Evolutionary conservation across 306 rosid genomes (phyloP).

Genomic region (Dryas alaskensis): DNA sequence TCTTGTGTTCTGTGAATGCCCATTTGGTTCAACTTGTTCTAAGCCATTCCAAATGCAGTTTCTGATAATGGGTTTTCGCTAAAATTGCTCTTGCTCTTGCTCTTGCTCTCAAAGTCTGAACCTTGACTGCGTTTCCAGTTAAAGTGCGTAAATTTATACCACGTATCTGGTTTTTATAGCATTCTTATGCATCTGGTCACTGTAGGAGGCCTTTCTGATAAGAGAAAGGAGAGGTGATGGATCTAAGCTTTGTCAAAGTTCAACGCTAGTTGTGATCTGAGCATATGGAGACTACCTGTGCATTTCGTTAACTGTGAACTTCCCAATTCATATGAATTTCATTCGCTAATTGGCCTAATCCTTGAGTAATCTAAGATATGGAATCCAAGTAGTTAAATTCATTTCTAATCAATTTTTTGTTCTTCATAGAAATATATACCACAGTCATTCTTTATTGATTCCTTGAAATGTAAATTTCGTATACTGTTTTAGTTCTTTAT

Average conservation of each 20-base stretch:
- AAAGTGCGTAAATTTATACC: conserved; percentile 32
- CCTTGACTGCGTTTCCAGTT: conserved; percentile 27
- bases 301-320: conserved; percentile 30
- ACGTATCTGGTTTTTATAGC: conserved; percentile 36
- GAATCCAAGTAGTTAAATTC: conserved; percentile 15
- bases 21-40: conserved; percentile 40
- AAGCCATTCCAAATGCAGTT: conserved; percentile 45
- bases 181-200: conserved; percentile 27
- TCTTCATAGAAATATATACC: conserved; percentile 25
- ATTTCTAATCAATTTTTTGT: conserved; percentile 36
- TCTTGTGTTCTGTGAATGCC: conserved; percentile 34
- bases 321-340: conserved; percentile 24
- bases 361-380: conserved; percentile 23
- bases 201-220: conserved; percentile 22
- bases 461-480: conserved; percentile 56
- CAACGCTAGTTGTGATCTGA: conserved; percentile 42
- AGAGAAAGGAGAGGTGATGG: conserved; percentile 36
- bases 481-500: conserved; percentile 37
- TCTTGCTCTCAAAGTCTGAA: conserved; percentile 31
- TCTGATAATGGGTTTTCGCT: conserved; percentile 56
- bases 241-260: conserved; percentile 41
- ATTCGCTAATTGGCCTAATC: conserved; percentile 19
- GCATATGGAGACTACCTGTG: conserved; percentile 30
- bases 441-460: conserved; percentile 31
- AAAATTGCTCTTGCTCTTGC: conserved; percentile 22